These are phyloP conservation scores for Strobilomyces confusus DNA, from an alignment of 768 basidiomycete species.

Conservation along the genomic window DNA sequence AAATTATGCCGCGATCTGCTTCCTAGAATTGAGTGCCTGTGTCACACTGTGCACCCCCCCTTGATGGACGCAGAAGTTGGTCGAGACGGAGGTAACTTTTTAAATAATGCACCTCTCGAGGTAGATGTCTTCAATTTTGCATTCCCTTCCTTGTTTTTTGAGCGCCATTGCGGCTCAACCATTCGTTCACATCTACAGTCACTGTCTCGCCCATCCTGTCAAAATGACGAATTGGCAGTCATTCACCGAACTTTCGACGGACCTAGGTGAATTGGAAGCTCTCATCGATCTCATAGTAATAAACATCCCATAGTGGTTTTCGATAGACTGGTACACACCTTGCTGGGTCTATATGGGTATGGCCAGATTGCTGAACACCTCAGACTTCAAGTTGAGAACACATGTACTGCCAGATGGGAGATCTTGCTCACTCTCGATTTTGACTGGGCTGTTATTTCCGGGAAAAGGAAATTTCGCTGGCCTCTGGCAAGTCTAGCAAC, in stretches of 20 bases:
- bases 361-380: conserved; percentile 8
- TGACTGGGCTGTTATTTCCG: conserved; percentile 38
- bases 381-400: neutral
- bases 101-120: conserved; percentile 4
- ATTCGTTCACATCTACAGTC: neutral
- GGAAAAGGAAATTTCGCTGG: conserved; percentile 44
- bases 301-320: conserved; percentile 32
- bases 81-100: conserved; percentile 7
- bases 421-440: conserved; percentile 39
- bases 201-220: neutral
- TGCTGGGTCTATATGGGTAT: conserved; percentile 44
- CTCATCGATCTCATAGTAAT: neutral
- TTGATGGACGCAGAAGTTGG: conserved; percentile 14
- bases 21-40: conserved; percentile 11
- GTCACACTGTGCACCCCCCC: conserved; percentile 1
- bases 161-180: neutral
- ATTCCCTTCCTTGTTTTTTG: neutral
- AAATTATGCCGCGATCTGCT: conserved; percentile 13
- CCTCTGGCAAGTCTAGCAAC: conserved; percentile 37
- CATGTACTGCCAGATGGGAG: conserved; percentile 37
- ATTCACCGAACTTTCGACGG: conserved; percentile 32
- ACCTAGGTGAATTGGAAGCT: conserved; percentile 31
- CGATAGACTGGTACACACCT: conserved; percentile 38
- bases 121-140: neutral
- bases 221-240: conserved; percentile 43